phyloP scores from a whole-genome alignment of 257 asterid species.

The Nicotiana undulata region DNA sequence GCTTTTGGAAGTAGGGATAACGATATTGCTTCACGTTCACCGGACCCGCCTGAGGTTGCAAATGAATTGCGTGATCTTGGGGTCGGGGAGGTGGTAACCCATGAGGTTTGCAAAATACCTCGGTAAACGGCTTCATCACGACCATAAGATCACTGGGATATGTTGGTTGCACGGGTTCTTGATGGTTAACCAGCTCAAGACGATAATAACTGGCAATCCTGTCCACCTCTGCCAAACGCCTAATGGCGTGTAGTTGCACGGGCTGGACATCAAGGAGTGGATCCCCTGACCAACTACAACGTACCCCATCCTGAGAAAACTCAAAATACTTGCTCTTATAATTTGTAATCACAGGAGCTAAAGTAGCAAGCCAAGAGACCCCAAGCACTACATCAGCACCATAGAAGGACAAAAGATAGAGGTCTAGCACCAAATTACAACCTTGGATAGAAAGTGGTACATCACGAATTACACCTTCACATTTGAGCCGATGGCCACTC shows the following conservation, averaged over 20 bases:
- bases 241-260: background rate
- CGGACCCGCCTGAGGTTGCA: no score
- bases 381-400: background rate
- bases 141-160: no score
- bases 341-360: background rate
- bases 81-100: no score
- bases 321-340: background rate
- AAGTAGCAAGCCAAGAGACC: background rate
- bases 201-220: background rate
- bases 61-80: no score
- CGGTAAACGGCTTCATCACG: no score
- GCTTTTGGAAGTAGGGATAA: no score
- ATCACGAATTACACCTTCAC: no score
- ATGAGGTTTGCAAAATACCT: background rate
- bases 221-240: background rate
- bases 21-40: no score
- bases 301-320: background rate
- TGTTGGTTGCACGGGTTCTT: no score
- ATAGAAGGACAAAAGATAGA: no score
- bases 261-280: background rate
- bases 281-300: background rate
- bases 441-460: no score
- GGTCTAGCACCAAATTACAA: background rate
- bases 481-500: background rate
- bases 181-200: background rate